Evolutionary conservation across 106 monocot genomes (phyloP), one percentile per base, ranked within the genome.

Genomic region (Allium sativum): DNA sequence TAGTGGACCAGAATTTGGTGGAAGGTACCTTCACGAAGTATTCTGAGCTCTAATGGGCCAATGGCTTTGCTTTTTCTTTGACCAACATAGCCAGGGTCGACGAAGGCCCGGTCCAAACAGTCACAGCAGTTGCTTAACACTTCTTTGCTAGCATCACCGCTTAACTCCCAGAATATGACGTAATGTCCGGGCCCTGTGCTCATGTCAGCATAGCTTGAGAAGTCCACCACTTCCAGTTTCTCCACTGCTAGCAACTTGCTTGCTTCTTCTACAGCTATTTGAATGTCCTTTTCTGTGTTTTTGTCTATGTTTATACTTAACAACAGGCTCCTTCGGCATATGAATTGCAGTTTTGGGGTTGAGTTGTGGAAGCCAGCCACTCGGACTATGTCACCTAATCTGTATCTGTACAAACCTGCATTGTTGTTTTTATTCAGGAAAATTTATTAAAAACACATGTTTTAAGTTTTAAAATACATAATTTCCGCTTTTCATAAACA

Each of bases 251-350:
- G 68, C 31, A 88, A 66, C 65, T 53, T 61, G 15, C 77, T 60
- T 12, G 83, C 88, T 10, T 66, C 65, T 40, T 77, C 79, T 54
- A 88, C 75, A 16, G 83, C 88, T 53, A 44, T 53, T 60, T 83
- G 83, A 40, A 88, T 77, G 66, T 88, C 88, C 10, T 74, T 68
- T 62, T 86, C 86, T 55, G 81, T 81, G 19, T 81, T 86, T 73
- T 86, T 86, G 69, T 86, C 85, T 42, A 81, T 75, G 50, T 86
- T 81, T 55, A 86, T 75, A 81, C 85, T 85, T 46, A 85, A 68
- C 48, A 85, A 53, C 10, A 81, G 77, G 69, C 81, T 86, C 71
- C 81, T 85, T 55, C 85, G 71, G 40, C 85, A 53, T 7, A 85
- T 62, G 65, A 85, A 85, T 64, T 61, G 62, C 71, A 86, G 81